Evolutionary conservation across 1,284 basidiomycete genomes (phyloP), one percentile per base, ranked within the genome.

Genomic region (Austroboletus niveus): DNA sequence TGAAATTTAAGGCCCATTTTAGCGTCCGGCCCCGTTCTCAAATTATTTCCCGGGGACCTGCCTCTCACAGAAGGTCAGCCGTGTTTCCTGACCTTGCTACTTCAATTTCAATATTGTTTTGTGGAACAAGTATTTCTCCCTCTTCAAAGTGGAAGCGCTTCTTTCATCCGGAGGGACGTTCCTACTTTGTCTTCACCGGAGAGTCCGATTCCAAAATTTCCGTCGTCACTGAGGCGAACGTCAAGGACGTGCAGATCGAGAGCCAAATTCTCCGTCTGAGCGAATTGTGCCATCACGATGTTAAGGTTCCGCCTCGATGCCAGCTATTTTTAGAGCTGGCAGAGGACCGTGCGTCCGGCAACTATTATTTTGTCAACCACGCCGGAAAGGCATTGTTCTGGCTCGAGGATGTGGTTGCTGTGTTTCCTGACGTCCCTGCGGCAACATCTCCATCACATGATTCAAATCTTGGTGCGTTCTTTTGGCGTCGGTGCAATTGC

Each of bases 291-390:
- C 47, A 34, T 10, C 68, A 68, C 29, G 47, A 65, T 0, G 66
- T 77, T 15, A 53, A 57, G 8, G 35, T 76, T 4, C 64, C 72
- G 1, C 54, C 64, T 0, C 50, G 56, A 17, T 64, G 75, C 14
- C 83, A 85, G 57, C 64, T 84, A n/a, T 81, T 76, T 47, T 57
- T 85, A 48, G 73, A 79, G 46, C 60, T 77, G 15, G 69, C 72
- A 8, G 71, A 68, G 17, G 56, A 66, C 14, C 57, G 68, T 1
- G 4, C 61, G 66, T 43, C 20, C 30, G 84, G 81, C 62, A 69
- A 66, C 14, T 84, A 84, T 57, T 85, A 85, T 55, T 70, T 84
- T 17, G 72, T 78, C 8, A 76, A 84, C 52, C 76, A 80, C 56
- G 52, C 53, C 0, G 61, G 69, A 12, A 73, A 67, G 29, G 69